A percentile compares a stretch with the other conserved stretches of the same genome.
Conservation (phyloP, 257 asterid species). For the Fraxinus pennsylvanica region DNA sequence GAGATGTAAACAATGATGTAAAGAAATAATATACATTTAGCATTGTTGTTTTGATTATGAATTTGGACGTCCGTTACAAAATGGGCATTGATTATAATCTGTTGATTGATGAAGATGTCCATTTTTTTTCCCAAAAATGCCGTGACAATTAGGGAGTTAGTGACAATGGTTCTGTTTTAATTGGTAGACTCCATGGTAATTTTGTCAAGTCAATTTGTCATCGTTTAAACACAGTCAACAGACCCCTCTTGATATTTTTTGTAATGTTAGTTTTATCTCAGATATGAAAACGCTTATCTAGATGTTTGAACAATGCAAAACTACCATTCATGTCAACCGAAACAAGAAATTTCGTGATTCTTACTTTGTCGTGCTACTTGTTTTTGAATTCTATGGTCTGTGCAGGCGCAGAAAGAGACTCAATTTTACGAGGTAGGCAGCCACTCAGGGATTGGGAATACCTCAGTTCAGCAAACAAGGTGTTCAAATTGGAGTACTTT, state of each 20-base stretch:
- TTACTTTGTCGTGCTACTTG: background rate
- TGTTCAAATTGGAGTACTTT: constrained; percentile 31
- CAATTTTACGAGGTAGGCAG: constrained; percentile 2
- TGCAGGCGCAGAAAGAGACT: background rate
- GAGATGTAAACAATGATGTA: too few relatives aligned
- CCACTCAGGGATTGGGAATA: constrained; percentile 19
- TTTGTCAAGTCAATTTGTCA: background rate
- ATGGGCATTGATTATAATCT: background rate
- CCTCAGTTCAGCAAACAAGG: constrained; percentile 21
- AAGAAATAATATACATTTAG: too few relatives aligned
- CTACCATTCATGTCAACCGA: background rate
- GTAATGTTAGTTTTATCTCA: background rate
- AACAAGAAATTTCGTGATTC: background rate
- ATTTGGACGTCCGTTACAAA: background rate
- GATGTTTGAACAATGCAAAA: background rate
- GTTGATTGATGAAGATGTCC: background rate
- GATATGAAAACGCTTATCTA: background rate
- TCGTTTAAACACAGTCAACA: background rate
- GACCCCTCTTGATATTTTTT: background rate
- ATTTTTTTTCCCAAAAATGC: background rate
- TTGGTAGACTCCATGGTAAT: background rate
- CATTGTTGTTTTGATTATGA: too few relatives aligned
- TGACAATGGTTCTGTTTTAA: background rate
- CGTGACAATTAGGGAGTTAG: background rate
- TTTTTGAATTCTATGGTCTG: background rate